Evolutionary conservation across 2,329 filamentous ascomycete species (phyloP), one percentile per base, ranked within the genome.

Genomic region (Cordyceps fumosorosea): DNA sequence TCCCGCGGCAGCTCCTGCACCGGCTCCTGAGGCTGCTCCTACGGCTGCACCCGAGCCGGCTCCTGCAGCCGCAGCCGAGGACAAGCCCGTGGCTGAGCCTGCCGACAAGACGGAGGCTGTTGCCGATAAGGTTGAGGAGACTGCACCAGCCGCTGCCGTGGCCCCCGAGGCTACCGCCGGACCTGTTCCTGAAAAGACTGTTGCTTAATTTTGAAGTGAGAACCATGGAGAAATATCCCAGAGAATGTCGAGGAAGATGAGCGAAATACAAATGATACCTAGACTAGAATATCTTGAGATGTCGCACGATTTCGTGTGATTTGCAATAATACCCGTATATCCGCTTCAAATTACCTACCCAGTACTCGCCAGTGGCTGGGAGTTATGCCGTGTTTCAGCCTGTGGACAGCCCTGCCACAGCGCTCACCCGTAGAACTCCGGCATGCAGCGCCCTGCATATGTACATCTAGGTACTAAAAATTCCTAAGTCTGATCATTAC

Each of bases 281-380:
- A 53, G 37, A 60, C 42, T 60, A 60, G 57, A 60, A 34, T 45
- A 12, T 32, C 29, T 26, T 51, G 34, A 40, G 32, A 58, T 20
- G 10, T 42, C 29, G 55, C 32, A 24, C 55, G 24, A 16, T n/a
- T 24, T 32, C 40, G 20, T 34, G 45, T 47, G 55, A 40, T 51
- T 26, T 40, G 56, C 56, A 58, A 58, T 51, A 58, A 58, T 58
- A 58, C 56, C 56, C 56, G 11, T 58, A 32, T 58, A 50, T 50
- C 22, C 22, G 26, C 7, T 29, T 29, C 11, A 2, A 11, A 48
- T 22, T 24, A n/a, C 2, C 20, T 10, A 22, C 45, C 4, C 20
- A 5, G 8, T n/a, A 20, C 45, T 24, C 1, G 45, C 5, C 8
- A 24, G 20, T 11, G n/a, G 29, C 42, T 20, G 45, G 20, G n/a